These are phyloP conservation scores for Populus alba DNA, from an alignment of 345 rosid species.

Conservation along the genomic window DNA sequence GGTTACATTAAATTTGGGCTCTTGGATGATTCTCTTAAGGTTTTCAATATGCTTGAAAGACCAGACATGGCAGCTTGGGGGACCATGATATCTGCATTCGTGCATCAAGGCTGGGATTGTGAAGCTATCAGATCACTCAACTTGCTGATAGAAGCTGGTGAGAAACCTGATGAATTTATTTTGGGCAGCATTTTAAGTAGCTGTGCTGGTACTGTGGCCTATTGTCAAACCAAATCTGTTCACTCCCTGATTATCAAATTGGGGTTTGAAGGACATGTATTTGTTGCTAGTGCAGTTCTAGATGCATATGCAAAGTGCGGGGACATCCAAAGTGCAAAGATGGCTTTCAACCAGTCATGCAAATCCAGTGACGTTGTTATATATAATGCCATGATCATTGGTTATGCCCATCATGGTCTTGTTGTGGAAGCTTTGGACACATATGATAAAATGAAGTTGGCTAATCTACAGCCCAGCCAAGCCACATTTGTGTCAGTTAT, in stretches of 20 bases:
- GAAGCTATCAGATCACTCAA: constrained; percentile 31
- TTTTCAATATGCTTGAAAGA: constrained; percentile 24
- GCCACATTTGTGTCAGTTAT: constrained; percentile 43
- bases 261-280: constrained; percentile 24
- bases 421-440: constrained; percentile 32
- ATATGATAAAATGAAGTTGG: constrained; percentile 33
- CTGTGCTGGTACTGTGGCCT: constrained; percentile 25
- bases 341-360: constrained; percentile 30
- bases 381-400: constrained; percentile 40
- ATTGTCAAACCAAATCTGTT: constrained; percentile 21
- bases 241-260: constrained; percentile 35
- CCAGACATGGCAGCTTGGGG: constrained; percentile 34
- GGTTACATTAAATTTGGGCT: constrained; percentile 21
- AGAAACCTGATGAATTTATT: constrained; percentile 38
- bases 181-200: constrained; percentile 35
- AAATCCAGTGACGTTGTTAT: constrained; percentile 28
- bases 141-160: constrained; percentile 19
- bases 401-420: constrained; percentile 43
- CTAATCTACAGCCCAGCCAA: constrained; percentile 30
- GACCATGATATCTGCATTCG: constrained; percentile 29
- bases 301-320: constrained; percentile 51
- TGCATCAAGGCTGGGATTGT: constrained; percentile 17
- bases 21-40: constrained; percentile 29
- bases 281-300: constrained; percentile 34
- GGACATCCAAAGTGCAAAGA: constrained; percentile 30